A percentile compares a stretch with the other conserved stretches of the same genome.
Evolutionary conservation across 2,329 filamentous ascomycete species (phyloP).

Genomic region (Trichoderma sp.): DNA sequence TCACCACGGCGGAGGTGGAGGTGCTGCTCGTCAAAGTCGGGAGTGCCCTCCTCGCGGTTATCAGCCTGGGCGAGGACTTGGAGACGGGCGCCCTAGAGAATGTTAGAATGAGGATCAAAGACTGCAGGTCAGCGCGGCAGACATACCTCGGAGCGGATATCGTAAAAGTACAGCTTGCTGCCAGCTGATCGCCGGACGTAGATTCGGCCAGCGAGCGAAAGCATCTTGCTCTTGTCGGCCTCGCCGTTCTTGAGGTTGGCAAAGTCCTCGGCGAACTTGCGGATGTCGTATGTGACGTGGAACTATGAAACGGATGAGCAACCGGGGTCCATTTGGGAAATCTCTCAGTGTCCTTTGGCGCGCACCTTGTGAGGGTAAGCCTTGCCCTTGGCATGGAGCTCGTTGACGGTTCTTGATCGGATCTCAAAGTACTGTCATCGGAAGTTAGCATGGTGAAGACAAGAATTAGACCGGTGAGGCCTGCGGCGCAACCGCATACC

Average conservation of each 20-base stretch:
- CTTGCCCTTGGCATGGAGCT: constrained; percentile 47
- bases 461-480: background rate
- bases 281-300: constrained; percentile 79
- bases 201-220: constrained; percentile 82
- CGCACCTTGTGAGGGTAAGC: constrained; percentile 77
- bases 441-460: background rate
- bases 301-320: constrained; percentile 52
- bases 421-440: constrained; percentile 80
- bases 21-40: constrained; percentile 83
- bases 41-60: constrained; percentile 66
- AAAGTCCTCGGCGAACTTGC: constrained; percentile 77
- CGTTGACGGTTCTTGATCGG: constrained; percentile 72
- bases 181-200: constrained; percentile 84
- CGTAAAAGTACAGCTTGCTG: constrained; percentile 88
- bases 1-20: constrained; percentile 87
- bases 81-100: constrained; percentile 61
- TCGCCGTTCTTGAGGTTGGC: constrained; percentile 86
- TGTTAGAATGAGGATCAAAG: background rate
- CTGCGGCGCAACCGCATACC: constrained; percentile 32
- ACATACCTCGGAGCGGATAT: constrained; percentile 50
- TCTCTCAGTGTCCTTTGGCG: background rate
- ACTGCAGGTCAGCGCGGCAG: background rate
- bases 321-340: background rate
- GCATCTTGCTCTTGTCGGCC: constrained; percentile 70
- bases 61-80: constrained; percentile 93